phyloP scores from a whole-genome alignment of 225 moss, liverwort and hornwort genomes.

The Marchantia paleacea region DNA sequence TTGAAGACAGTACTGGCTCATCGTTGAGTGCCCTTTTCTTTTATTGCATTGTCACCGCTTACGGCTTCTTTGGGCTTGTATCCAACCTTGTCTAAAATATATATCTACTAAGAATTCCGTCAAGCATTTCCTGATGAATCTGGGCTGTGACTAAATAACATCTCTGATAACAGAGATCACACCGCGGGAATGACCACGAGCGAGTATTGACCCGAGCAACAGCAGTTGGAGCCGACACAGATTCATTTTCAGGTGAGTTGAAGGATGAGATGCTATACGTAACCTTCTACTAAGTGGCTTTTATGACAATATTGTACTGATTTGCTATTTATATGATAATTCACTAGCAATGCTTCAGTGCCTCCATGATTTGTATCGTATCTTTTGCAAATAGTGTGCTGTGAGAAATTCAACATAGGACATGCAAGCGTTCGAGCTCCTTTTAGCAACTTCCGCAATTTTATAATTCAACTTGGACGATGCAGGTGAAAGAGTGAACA shows the following conservation, averaged over 20 bases:
- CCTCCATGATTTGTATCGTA: background rate
- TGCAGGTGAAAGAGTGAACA: constrained; percentile 70
- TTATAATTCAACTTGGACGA: background rate
- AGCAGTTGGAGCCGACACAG: constrained; percentile 67
- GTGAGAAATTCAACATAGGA: background rate
- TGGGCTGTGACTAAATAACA: background rate
- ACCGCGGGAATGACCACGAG: constrained; percentile 85
- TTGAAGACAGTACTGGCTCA: too few relatives aligned
- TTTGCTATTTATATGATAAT: too few relatives aligned
- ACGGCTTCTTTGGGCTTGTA: too few relatives aligned
- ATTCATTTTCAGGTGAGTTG: constrained; percentile 57
- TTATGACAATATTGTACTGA: too few relatives aligned
- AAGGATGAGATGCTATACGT: background rate
- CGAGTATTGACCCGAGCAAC: constrained; percentile 90
- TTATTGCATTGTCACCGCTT: too few relatives aligned
- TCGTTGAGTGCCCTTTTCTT: too few relatives aligned
- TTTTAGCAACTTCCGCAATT: too few relatives aligned
- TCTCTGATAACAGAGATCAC: constrained; percentile 59
- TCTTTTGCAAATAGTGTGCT: background rate
- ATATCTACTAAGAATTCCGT: too few relatives aligned
- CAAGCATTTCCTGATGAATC: too few relatives aligned
- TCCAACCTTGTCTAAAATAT: too few relatives aligned
- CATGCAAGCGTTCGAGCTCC: background rate
- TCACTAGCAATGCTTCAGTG: too few relatives aligned
- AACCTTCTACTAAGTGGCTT: too few relatives aligned